phyloP scores from a whole-genome alignment of 2,329 filamentous ascomycete genomes.

The Phyllosticta paracitricarpa region DNA sequence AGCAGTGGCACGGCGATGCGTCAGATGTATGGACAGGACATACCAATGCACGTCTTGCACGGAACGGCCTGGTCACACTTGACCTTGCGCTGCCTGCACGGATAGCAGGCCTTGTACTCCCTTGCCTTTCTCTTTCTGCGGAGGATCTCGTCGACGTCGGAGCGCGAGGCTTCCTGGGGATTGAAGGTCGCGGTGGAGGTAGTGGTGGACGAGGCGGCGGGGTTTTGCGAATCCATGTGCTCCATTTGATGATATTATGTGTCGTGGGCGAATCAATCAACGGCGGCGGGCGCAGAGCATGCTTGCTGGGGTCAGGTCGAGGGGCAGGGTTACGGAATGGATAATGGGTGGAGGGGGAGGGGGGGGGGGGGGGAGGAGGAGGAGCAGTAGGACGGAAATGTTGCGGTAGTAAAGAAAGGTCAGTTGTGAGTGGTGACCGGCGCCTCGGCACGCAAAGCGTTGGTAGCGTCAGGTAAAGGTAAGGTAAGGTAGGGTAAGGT shows the following conservation, averaged over 20 bases:
- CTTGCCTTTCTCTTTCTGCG: constrained; percentile 41
- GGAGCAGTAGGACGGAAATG: no score
- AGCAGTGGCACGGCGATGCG: neutral
- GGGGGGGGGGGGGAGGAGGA: neutral
- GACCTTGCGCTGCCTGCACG: constrained; percentile 37
- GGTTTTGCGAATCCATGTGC: constrained; percentile 10
- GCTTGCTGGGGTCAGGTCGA: neutral
- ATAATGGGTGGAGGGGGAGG: neutral
- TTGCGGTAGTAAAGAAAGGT: neutral
- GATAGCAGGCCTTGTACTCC: constrained; percentile 42
- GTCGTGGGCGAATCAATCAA: neutral
- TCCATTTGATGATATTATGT: constrained; percentile 2
- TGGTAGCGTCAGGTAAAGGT: neutral
- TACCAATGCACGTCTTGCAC: constrained; percentile 40
- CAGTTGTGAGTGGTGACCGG: neutral
- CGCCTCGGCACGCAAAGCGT: neutral
- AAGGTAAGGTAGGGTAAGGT: neutral
- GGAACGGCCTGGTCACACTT: constrained; percentile 40
- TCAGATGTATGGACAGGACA: neutral
- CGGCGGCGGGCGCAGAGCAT: constrained; percentile 5
- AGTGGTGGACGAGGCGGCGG: constrained; percentile 7
- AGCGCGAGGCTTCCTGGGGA: constrained; percentile 25
- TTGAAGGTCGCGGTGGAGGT: constrained; percentile 3
- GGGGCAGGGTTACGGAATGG: neutral
- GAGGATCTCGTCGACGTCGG: constrained; percentile 41